Percentiles rank a stretch among this genome's conserved stretches.
phyloP scores from a whole-genome alignment of 768 basidiomycete genomes.

The Porpolomopsis calyptriformis region DNA sequence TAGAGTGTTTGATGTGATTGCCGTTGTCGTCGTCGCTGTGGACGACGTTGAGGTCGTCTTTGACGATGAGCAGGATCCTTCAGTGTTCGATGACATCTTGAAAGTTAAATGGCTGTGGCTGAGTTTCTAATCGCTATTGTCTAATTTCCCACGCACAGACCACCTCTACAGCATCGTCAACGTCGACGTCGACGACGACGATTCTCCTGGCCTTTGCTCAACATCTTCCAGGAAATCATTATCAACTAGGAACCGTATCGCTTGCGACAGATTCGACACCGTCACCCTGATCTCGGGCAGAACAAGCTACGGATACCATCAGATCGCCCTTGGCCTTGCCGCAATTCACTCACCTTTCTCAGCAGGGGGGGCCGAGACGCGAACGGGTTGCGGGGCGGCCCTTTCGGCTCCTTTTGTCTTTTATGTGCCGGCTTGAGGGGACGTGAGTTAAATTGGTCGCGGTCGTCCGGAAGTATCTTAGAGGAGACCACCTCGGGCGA shows the following conservation, averaged over 20 bases:
- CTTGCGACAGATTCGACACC: constrained; percentile 86
- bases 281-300: constrained; percentile 81
- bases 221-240: constrained; percentile 80
- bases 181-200: constrained; percentile 16
- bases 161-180: not conserved
- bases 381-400: constrained; percentile 52
- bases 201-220: constrained; percentile 73
- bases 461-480: constrained; percentile 21
- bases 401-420: constrained; percentile 33
- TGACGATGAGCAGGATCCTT: too few relatives aligned
- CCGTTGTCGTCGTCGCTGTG: not conserved
- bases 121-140: too few relatives aligned
- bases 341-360: constrained; percentile 51
- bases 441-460: not conserved
- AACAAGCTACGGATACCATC: constrained; percentile 43
- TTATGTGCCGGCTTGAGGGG: not conserved
- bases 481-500: constrained; percentile 50
- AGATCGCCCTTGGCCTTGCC: constrained; percentile 4
- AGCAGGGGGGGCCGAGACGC: constrained; percentile 59
- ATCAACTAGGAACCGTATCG: constrained; percentile 79
- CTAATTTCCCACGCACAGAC: constrained; percentile 7
- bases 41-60: not conserved
- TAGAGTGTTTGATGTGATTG: constrained; percentile 31
- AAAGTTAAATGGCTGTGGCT: too few relatives aligned
- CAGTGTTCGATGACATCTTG: too few relatives aligned